A percentile compares a stretch with the other conserved stretches of the same genome.
Conservation (phyloP, 495 filamentous ascomycete species). For the Trichoderma orchidacearum region DNA sequence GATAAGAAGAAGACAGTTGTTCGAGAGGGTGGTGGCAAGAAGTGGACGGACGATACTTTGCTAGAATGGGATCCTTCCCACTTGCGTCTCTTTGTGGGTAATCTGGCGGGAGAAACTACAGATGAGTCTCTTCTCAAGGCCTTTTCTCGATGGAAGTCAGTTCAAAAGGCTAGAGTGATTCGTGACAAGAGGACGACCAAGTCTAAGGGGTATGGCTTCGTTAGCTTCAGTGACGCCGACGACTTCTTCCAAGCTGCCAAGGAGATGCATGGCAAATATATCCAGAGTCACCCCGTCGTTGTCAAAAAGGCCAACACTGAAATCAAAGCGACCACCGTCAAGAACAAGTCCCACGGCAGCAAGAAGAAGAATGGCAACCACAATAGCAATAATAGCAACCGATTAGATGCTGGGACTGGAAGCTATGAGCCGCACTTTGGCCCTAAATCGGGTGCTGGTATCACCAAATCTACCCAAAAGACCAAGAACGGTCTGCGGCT, state of each 20-base stretch:
- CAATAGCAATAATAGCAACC: background rate
- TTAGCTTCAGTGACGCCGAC: conserved; percentile 88
- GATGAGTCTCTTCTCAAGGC: conserved; percentile 92
- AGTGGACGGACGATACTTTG: conserved; percentile 73
- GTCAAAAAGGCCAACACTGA: conserved; percentile 82
- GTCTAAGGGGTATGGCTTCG: conserved; percentile 90
- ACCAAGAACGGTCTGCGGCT: conserved; percentile 68
- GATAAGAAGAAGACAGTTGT: conserved; percentile 60
- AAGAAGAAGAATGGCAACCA: conserved; percentile 19
- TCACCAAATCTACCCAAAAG: conserved; percentile 66
- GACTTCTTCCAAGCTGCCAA: conserved; percentile 89
- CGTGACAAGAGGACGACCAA: conserved; percentile 92
- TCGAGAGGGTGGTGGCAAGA: conserved; percentile 76
- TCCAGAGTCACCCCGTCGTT: conserved; percentile 86
- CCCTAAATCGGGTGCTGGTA: conserved; percentile 42
- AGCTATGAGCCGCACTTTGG: conserved; percentile 30
- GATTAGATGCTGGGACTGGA: conserved; percentile 10
- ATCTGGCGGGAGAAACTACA: conserved; percentile 95
- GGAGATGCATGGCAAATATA: conserved; percentile 99
- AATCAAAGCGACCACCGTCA: conserved; percentile 51
- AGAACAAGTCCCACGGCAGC: conserved; percentile 23
- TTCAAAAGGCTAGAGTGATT: conserved; percentile 89
- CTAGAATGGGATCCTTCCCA: conserved; percentile 95
- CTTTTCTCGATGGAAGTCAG: conserved; percentile 73
- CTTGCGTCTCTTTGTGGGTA: conserved; percentile 89